A percentile compares a stretch with the other conserved stretches of the same genome.
Conservation (phyloP, 805 yeast species). For the Pichia deserticola region DNA sequence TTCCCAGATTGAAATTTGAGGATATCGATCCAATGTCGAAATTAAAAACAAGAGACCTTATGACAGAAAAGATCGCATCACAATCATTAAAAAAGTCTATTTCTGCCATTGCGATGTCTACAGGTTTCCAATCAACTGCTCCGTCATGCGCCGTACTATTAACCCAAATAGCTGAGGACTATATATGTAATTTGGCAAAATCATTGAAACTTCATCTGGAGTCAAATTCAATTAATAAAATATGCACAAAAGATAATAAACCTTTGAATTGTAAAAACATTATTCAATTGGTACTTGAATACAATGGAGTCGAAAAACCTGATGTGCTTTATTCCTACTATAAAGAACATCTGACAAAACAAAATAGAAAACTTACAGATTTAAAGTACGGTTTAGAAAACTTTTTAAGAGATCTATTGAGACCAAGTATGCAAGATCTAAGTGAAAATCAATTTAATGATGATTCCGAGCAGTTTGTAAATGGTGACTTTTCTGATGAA, state of each 20-base stretch:
- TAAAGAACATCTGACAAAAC: conserved; percentile 63
- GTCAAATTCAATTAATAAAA: conserved; percentile 41
- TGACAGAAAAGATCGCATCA: conserved; percentile 53
- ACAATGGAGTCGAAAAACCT: conserved; percentile 79
- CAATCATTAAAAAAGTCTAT: conserved; percentile 61
- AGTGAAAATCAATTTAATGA: conserved; percentile 78
- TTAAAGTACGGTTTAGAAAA: conserved; percentile 57
- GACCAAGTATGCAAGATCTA: conserved; percentile 68
- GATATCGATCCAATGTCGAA: conserved; percentile 84
- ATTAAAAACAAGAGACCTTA: conserved; percentile 57
- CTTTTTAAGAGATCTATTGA: conserved; percentile 69
- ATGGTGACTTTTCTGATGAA: conserved; percentile 91
- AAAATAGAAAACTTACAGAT: conserved; percentile 61
- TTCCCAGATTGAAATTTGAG: conserved; percentile 46
- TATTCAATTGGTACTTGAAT: conserved; percentile 58
- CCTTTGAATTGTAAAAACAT: conserved; percentile 34
- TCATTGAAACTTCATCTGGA: conserved; percentile 69
- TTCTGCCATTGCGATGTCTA: conserved; percentile 78
- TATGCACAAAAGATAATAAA: conserved; percentile 21
- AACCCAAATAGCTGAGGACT: conserved; percentile 78
- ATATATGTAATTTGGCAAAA: conserved; percentile 64
- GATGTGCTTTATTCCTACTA: conserved; percentile 69
- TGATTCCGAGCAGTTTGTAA: conserved; percentile 86
- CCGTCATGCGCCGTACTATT: conserved; percentile 69
- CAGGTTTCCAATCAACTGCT: conserved; percentile 84